Evolutionary conservation across 2,329 filamentous ascomycete species (phyloP).

Genomic region (Aspergillus brunneoviolaceus): DNA sequence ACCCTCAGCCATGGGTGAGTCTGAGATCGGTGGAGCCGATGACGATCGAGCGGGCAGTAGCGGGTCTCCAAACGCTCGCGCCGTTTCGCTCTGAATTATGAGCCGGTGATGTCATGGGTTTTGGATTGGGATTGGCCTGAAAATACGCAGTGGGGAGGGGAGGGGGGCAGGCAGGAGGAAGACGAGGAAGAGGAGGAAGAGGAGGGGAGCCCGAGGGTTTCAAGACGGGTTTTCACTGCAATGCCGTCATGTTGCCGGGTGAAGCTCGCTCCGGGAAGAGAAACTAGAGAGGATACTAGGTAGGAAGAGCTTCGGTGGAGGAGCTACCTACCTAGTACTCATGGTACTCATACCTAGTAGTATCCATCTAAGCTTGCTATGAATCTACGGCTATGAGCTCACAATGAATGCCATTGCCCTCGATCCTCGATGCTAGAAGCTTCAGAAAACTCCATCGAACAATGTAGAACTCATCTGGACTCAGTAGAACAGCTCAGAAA

Average conservation of each 20-base stretch:
- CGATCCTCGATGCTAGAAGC: not conserved
- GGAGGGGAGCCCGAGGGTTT: not conserved
- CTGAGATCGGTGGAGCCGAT: conserved; percentile 35
- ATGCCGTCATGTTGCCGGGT: not conserved
- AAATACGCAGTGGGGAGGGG: not conserved
- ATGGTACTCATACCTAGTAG: no score
- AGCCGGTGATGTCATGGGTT: conserved; percentile 30
- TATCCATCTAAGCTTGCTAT: no score
- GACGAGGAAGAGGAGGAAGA: no score
- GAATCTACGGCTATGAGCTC: not conserved
- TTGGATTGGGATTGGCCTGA: not conserved
- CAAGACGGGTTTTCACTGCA: not conserved
- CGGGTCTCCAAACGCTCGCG: conserved; percentile 29
- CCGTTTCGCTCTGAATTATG: conserved; percentile 19
- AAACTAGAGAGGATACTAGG: not conserved
- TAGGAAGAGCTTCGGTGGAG: not conserved
- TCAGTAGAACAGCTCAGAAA: not conserved
- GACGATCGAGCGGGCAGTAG: conserved; percentile 28
- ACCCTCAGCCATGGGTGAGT: conserved; percentile 26
- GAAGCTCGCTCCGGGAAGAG: not conserved
- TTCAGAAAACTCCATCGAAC: not conserved
- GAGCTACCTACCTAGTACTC: no score
- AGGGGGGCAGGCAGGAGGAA: no score
- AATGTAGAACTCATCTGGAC: not conserved
- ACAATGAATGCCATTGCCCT: not conserved